Percentiles rank a stretch among this genome's conserved stretches.
These are phyloP conservation scores for Kazachstania bromeliacearum DNA, from an alignment of 805 yeast genomes.

Conservation along the genomic window DNA sequence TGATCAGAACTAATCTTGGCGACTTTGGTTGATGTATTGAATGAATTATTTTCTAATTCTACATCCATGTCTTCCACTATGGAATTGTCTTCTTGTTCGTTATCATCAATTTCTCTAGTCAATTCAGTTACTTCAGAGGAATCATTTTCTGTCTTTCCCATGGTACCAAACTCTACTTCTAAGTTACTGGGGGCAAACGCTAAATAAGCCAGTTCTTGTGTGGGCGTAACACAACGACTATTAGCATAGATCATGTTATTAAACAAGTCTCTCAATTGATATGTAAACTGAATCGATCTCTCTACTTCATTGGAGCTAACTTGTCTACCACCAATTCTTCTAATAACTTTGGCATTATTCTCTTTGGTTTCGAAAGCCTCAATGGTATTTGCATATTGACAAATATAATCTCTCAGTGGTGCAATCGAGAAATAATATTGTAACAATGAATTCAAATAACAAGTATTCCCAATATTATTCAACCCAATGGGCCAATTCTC, in stretches of 20 bases:
- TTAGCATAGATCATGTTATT: slow-evolving; percentile 55
- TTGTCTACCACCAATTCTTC: slow-evolving; percentile 81
- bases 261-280: slow-evolving; percentile 62
- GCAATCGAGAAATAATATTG: slow-evolving; percentile 84
- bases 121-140: neutral
- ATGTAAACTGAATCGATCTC: slow-evolving; percentile 74
- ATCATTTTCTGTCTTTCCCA: neutral
- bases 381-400: slow-evolving; percentile 41
- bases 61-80: neutral
- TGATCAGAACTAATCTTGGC: slow-evolving; percentile 43
- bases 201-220: slow-evolving; percentile 74
- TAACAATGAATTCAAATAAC: slow-evolving; percentile 81
- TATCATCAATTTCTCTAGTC: slow-evolving; percentile 1
- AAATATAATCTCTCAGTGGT: slow-evolving; percentile 63
- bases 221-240: slow-evolving; percentile 65
- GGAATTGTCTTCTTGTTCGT: slow-evolving; percentile 2
- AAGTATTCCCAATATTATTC: slow-evolving; percentile 91
- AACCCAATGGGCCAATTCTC: slow-evolving; percentile 84
- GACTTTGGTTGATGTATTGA: slow-evolving; percentile 17
- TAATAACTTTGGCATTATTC: slow-evolving; percentile 12
- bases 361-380: slow-evolving; percentile 20
- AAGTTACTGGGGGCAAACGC: slow-evolving; percentile 70
- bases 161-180: slow-evolving; percentile 48
- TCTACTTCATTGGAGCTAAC: slow-evolving; percentile 72
- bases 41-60: neutral